A percentile compares a stretch with the other conserved stretches of the same genome.
These are phyloP conservation scores for Aquanectria penicillioides DNA, from an alignment of 2,329 filamentous ascomycete species.

Conservation along the genomic window DNA sequence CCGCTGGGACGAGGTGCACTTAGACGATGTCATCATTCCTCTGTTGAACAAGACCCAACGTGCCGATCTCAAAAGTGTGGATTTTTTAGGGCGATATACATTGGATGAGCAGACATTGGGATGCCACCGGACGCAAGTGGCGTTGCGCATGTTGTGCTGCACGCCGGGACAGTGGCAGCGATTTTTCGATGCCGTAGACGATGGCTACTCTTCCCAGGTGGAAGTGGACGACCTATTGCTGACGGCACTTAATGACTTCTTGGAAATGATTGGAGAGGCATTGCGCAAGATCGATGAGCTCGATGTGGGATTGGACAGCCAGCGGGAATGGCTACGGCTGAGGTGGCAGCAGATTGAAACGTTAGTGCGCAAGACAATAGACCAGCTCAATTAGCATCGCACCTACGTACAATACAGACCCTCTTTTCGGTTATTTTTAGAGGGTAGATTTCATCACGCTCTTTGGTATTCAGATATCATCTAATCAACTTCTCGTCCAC, in stretches of 20 bases:
- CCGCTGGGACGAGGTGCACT: conserved; percentile 58
- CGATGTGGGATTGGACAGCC: conserved; percentile 42
- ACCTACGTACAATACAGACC: background rate
- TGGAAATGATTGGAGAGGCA: conserved; percentile 42
- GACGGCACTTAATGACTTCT: conserved; percentile 51
- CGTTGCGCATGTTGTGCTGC: conserved; percentile 52
- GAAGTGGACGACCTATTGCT: conserved; percentile 50
- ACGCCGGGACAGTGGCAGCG: conserved; percentile 50
- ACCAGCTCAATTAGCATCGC: conserved; percentile 20
- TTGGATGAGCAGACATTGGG: conserved; percentile 48
- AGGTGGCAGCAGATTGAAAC: conserved; percentile 57
- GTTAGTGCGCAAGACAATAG: conserved; percentile 50
- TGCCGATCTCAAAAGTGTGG: conserved; percentile 53
- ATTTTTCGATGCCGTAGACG: conserved; percentile 53
- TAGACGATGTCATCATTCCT: conserved; percentile 60
- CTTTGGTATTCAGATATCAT: too few species aligned
- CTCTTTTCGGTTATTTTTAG: too few species aligned
- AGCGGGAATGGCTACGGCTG: conserved; percentile 49
- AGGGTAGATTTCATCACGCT: too few species aligned
- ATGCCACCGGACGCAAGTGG: conserved; percentile 66
- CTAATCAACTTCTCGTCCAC: too few species aligned
- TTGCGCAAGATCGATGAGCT: conserved; percentile 46
- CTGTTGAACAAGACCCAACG: conserved; percentile 50
- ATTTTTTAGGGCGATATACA: conserved; percentile 63
- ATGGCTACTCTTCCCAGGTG: conserved; percentile 56